Evolutionary conservation across 768 basidiomycete genomes (phyloP).

Genomic region (Chalciporus pseudorubinellus): DNA sequence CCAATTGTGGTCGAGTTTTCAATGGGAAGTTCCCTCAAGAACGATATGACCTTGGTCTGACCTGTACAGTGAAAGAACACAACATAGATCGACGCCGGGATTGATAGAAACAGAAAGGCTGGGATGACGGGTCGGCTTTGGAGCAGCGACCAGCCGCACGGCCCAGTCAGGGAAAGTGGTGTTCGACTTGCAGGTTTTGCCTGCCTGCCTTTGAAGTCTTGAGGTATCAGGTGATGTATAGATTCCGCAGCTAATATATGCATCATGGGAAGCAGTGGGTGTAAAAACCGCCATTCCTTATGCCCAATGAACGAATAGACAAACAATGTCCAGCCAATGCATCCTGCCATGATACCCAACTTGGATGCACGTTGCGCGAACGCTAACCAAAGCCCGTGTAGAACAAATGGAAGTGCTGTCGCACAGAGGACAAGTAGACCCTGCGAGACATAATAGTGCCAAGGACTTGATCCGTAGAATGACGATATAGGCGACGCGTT

Average conservation of each 20-base stretch:
- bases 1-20: slow-evolving; percentile 60
- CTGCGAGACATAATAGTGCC: slow-evolving; percentile 89
- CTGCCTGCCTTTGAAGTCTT: neutral
- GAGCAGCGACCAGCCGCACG: slow-evolving; percentile 28
- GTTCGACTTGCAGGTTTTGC: neutral
- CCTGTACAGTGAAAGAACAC: slow-evolving; percentile 75
- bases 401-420: slow-evolving; percentile 67
- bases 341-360: slow-evolving; percentile 45
- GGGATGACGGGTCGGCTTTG: slow-evolving; percentile 29
- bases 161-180: neutral
- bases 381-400: slow-evolving; percentile 54
- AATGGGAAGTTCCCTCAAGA: slow-evolving; percentile 54
- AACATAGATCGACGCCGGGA: slow-evolving; percentile 68
- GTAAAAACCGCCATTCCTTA: slow-evolving; percentile 98
- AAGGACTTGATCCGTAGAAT: slow-evolving; percentile 87
- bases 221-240: slow-evolving; percentile 48
- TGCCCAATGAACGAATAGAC: slow-evolving; percentile 83
- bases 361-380: slow-evolving; percentile 22
- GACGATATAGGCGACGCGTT: slow-evolving; percentile 84
- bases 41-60: slow-evolving; percentile 73
- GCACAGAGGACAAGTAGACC: slow-evolving; percentile 80
- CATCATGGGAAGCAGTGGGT: slow-evolving; percentile 83
- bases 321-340: slow-evolving; percentile 57
- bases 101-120: slow-evolving; percentile 46
- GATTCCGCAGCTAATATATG: slow-evolving; percentile 78